phyloP scores from a whole-genome alignment of 2,329 filamentous ascomycete genomes.

The Exophiala sp. region DNA sequence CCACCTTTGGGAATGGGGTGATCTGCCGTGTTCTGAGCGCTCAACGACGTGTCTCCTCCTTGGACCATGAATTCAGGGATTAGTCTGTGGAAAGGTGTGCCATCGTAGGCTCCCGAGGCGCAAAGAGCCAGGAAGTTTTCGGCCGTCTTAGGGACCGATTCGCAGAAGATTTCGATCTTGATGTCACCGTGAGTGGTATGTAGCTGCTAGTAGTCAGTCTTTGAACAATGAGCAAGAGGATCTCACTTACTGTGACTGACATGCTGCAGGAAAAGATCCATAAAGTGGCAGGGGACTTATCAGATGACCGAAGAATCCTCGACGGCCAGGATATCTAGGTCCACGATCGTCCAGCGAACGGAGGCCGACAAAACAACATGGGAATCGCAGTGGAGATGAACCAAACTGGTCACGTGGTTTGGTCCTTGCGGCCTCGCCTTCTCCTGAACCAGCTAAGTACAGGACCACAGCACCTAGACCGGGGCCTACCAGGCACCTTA shows the following conservation, averaged over 20 bases:
- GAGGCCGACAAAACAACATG: too few relatives aligned
- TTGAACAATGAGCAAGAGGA: not conserved
- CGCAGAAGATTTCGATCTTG: conserved; percentile 95
- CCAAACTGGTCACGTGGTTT: too few relatives aligned
- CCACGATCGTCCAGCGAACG: too few relatives aligned
- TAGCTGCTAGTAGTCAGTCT: conserved; percentile 43
- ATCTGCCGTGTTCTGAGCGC: conserved; percentile 37
- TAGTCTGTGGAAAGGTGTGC: conserved; percentile 57
- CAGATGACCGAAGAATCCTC: not conserved
- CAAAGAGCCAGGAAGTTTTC: conserved; percentile 67
- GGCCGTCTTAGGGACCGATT: conserved; percentile 85
- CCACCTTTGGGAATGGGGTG: conserved; percentile 50
- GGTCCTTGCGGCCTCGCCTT: too few relatives aligned
- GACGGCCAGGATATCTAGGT: too few relatives aligned
- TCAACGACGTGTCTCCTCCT: conserved; percentile 50
- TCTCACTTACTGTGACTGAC: conserved; percentile 25
- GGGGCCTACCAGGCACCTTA: too few relatives aligned
- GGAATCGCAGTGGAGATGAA: too few relatives aligned
- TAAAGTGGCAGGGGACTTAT: not conserved
- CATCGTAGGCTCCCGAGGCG: conserved; percentile 55
- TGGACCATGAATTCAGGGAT: conserved; percentile 62
- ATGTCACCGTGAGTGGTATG: conserved; percentile 86
- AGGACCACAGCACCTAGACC: too few relatives aligned
- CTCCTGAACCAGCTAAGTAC: too few relatives aligned
- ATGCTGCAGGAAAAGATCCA: conserved; percentile 18